Evolutionary conservation across 148 eudicot genomes (phyloP), one percentile per base, ranked within the genome.

Genomic region (Oxyria digyna): DNA sequence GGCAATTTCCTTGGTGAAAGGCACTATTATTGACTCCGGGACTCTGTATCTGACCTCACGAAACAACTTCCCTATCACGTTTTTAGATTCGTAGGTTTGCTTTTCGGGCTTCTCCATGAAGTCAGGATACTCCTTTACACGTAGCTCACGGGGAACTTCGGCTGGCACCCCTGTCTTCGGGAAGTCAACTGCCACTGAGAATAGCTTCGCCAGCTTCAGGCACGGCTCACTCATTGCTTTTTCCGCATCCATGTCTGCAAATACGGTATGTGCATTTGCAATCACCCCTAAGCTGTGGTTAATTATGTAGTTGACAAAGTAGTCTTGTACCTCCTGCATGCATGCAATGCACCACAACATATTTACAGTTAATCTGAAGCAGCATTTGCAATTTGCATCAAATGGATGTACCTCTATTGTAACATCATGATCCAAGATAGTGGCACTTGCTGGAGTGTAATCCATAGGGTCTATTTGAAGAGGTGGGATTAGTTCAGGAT

Each of bases 91-190:
- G 46, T 81, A 81, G 21, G 79, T 78, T 13, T 77, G 75, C 45
- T 78, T 81, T 63, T 81, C 84, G 3, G 65, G 73, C 62, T 81
- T 81, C 0, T 81, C 84, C 84, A 81, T 81, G 67, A 81, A 81
- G 50, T 81, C 84, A 0, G 97, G 97, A 68, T 80, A 91, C 0
- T 74, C 83, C 78, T 78, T 75, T 33, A 83, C 79, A 11, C 78
- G 74, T 42, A 85, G 70, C 13, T 74, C 18, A 32, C 38, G 63
- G 3, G 87, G 89, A 65, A 75, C 79, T 26, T 79, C 96, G 8
- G 96, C 96, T 4, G 90, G 83, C 21, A 84, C 63, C 0, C 96
- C 96, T 17, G 96, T 89, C 79, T 89, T 89, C 3, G 89, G 86
- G 43, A 89, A 89, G 77, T 89, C 96, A 3, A 89, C 96, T 27